Conservation (phyloP, 1,139 yeast species). For the Scheffersomyces insectosa region DNA sequence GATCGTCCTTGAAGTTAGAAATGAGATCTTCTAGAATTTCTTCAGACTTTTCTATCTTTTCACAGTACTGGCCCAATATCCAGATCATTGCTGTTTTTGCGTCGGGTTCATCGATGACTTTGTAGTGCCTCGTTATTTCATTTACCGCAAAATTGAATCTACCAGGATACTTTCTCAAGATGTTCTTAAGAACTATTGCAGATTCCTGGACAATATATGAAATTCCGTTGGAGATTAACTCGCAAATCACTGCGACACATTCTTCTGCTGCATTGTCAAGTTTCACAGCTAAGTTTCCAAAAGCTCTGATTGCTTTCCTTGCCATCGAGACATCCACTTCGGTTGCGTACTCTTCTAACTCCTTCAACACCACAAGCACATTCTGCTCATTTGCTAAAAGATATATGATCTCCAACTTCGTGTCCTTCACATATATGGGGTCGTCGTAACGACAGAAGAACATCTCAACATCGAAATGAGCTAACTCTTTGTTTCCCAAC, state of each 20-base stretch:
- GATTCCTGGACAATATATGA: constrained; percentile 82
- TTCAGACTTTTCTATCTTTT: constrained; percentile 48
- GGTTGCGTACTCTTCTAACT: constrained; percentile 81
- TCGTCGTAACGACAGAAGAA: constrained; percentile 85
- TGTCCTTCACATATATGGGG: constrained; percentile 85
- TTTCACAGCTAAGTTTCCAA: constrained; percentile 86
- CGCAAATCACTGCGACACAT: constrained; percentile 65
- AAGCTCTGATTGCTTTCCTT: constrained; percentile 82
- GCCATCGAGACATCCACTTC: constrained; percentile 87
- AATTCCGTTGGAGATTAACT: constrained; percentile 63
- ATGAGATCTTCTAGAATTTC: constrained; percentile 48
- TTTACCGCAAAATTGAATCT: constrained; percentile 39
- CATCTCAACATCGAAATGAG: constrained; percentile 68
- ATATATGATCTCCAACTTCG: constrained; percentile 85
- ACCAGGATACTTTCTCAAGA: constrained; percentile 72
- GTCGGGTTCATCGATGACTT: constrained; percentile 69
- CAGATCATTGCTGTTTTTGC: constrained; percentile 79
- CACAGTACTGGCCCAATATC: constrained; percentile 78
- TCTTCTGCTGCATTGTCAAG: constrained; percentile 54
- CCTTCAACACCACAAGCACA: constrained; percentile 63
- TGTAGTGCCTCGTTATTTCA: constrained; percentile 43
- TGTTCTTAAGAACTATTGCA: constrained; percentile 71
- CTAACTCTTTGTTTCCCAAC: constrained; percentile 62
- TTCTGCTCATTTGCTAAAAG: constrained; percentile 70
- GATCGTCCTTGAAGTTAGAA: constrained; percentile 55